Conservation (phyloP, 176 grass and related monocot genomes). For the Tillandsia leiboldiana region DNA sequence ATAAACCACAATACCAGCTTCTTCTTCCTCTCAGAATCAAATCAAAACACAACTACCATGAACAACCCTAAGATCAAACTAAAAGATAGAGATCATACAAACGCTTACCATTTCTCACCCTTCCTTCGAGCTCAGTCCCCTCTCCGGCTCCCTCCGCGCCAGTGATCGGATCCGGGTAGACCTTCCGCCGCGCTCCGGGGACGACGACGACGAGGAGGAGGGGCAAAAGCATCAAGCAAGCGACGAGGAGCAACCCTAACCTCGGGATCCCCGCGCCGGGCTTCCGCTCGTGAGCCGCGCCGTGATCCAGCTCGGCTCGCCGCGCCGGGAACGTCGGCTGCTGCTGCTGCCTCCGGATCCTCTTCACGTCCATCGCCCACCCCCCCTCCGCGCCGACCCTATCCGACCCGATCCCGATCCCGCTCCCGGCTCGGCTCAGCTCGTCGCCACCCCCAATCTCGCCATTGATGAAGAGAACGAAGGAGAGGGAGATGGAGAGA, state of each 20-base stretch:
- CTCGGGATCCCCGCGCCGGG: neutral
- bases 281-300: neutral
- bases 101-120: no score
- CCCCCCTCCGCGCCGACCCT: neutral
- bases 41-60: no score
- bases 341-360: constrained; percentile 1
- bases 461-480: no score
- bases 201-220: neutral
- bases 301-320: neutral
- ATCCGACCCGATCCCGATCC: neutral
- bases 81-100: no score
- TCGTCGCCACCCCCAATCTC: neutral
- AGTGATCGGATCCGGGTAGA: neutral
- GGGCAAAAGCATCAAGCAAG: neutral
- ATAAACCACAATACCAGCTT: no score
- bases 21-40: no score
- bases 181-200: neutral
- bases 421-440: neutral
- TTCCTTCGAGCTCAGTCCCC: no score
- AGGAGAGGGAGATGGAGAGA: no score
- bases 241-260: neutral
- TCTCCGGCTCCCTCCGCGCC: no score
- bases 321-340: neutral
- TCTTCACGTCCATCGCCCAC: neutral
- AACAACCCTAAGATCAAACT: no score